Base-by-base conservation (phyloP, 2,329 filamentous ascomycete genomes). In the Botrytis porri region DNA sequence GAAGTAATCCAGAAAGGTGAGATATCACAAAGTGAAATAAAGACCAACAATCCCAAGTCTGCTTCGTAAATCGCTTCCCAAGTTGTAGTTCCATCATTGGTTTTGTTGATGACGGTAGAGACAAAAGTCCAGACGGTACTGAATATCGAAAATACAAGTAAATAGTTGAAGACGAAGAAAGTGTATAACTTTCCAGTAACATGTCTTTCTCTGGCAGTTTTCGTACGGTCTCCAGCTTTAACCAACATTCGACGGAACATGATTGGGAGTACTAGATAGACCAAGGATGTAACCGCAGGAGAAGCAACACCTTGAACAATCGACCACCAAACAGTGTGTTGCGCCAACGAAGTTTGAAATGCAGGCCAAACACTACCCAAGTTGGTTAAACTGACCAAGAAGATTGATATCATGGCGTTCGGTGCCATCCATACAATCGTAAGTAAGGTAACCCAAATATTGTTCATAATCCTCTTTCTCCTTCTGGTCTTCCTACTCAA, bases 111-210 rank as follows among this genome's bases (percentile, higher is more conserved):
- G 54, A 97, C 89, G 7, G 85, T 85, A 0, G 89, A 84, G 14
- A 94, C 85, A 78, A 95, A 94, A 1, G 85, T 85, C 89, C 93
- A 98, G 25, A 94, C 83, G 1, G 93, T 90, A 62, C 93, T 93
- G 82, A 98, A 98, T 22, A 97, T 85, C 18, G 95, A 98, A 82
- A 98, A 98, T 73, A 98, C 90, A 77, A 99, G 85, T 72, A 99
- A 83, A 80, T 98, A 98, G 87, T 99, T 99, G 86, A 99, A 94
- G 70, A 98, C 89, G 82, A 99, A 99, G 84, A 99, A 99, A 29
- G 93, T 88, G 83, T 97, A 99, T 3, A 99, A 87, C 82, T 97
- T 97, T 75, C 89, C 90, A 74, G 96, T 87, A 70, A 99, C 96
- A 81, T 98, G 95, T 43, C 94, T 88, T 81, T 99, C 96, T 71